Evolutionary conservation across 2,329 filamentous ascomycete genomes (phyloP).

Genomic region (Atkinsonella texensis): DNA sequence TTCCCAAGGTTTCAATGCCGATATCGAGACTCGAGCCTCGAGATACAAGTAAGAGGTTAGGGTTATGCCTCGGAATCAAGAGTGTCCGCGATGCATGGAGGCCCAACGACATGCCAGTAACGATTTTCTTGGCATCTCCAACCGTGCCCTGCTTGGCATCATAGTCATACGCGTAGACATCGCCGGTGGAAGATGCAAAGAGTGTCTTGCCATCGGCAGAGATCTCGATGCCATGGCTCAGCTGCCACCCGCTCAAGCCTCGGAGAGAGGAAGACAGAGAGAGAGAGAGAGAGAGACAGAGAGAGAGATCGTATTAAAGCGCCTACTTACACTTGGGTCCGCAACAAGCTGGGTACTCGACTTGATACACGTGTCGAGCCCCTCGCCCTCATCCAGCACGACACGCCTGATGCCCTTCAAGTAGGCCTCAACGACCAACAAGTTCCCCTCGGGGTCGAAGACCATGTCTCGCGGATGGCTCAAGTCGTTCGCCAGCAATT

Average conservation of each 20-base stretch:
- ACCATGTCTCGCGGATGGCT: conserved; percentile 20
- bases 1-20: conserved; percentile 34
- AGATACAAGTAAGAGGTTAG: conserved; percentile 46
- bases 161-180: conserved; percentile 50
- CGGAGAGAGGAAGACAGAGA: too few species aligned
- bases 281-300: too few species aligned
- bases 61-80: conserved; percentile 37
- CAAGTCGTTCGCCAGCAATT: conserved; percentile 16
- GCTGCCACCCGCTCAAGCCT: conserved; percentile 14
- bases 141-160: conserved; percentile 36
- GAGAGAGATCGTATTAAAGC: too few species aligned
- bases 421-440: conserved; percentile 21
- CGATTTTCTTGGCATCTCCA: conserved; percentile 30
- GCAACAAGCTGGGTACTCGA: conserved; percentile 16
- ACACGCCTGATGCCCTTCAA: conserved; percentile 20
- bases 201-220: conserved; percentile 33
- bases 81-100: conserved; percentile 54
- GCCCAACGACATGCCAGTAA: conserved; percentile 43
- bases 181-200: conserved; percentile 37
- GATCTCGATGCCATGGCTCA: conserved; percentile 39
- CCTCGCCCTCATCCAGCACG: conserved; percentile 19
- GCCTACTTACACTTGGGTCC: conserved; percentile 14
- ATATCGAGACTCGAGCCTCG: conserved; percentile 48
- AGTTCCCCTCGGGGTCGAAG: conserved; percentile 23
- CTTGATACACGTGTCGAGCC: conserved; percentile 17